Evolutionary conservation across 2,329 filamentous ascomycete species (phyloP).

Genomic region (Hypoxylon sp.): DNA sequence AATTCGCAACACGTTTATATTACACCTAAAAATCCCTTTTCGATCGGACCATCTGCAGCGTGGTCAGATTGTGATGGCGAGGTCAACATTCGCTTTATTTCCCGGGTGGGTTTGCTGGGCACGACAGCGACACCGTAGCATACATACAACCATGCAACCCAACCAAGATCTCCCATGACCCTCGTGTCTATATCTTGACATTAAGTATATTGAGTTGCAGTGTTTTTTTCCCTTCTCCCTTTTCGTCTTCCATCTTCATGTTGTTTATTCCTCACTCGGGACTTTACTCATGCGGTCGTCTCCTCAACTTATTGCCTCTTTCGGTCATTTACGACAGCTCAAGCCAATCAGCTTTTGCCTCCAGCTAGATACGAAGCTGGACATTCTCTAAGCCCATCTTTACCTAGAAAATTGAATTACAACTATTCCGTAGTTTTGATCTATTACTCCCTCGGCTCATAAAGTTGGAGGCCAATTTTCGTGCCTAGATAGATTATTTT

Average conservation of each 20-base stretch:
- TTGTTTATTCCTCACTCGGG: not conserved
- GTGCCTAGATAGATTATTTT: slow-evolving; percentile 5
- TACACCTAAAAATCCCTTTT: slow-evolving; percentile 22
- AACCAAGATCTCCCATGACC: slow-evolving; percentile 18
- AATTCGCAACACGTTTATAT: slow-evolving; percentile 32
- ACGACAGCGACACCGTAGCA: slow-evolving; percentile 7
- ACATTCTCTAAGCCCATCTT: not conserved
- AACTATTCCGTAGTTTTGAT: not conserved
- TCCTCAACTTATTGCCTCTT: slow-evolving; percentile 27
- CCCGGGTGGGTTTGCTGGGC: not conserved
- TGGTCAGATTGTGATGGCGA: slow-evolving; percentile 13
- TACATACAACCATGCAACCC: slow-evolving; percentile 17
- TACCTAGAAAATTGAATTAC: not conserved
- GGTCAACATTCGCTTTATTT: slow-evolving; percentile 2
- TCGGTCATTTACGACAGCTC: slow-evolving; percentile 4
- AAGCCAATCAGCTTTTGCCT: slow-evolving; percentile 32
- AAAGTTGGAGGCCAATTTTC: not conserved
- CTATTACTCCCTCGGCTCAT: not conserved
- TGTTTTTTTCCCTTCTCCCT: not conserved
- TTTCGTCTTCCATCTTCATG: not conserved
- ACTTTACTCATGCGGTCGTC: not conserved
- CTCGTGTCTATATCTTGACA: slow-evolving; percentile 2
- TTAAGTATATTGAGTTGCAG: not conserved
- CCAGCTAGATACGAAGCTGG: not conserved
- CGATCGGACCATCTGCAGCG: slow-evolving; percentile 20